phyloP scores from a whole-genome alignment of 345 rosid genomes.

The Ceriops decandra region DNA sequence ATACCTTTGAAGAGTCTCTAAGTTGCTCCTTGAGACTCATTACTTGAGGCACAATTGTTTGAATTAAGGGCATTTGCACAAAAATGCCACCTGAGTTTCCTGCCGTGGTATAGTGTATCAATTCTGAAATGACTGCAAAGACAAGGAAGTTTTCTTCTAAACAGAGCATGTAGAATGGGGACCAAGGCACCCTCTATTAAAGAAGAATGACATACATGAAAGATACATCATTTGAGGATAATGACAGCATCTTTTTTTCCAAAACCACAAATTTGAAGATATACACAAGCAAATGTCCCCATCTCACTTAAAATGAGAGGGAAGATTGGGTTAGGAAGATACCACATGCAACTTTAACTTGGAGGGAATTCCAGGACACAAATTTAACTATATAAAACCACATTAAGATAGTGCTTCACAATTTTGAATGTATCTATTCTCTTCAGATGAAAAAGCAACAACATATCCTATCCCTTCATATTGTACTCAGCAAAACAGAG shows the following conservation, averaged over 20 bases:
- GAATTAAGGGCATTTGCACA: conserved; percentile 83
- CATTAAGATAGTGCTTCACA: no score
- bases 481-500: no score
- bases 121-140: conserved; percentile 80
- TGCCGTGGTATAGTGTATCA: conserved; percentile 83
- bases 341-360: neutral
- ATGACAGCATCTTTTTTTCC: conserved; percentile 1
- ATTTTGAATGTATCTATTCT: no score
- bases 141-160: conserved; percentile 12
- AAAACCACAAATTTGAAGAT: neutral
- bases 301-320: neutral
- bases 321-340: neutral
- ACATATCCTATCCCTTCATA: no score
- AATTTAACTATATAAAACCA: no score
- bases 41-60: conserved; percentile 87
- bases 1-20: conserved; percentile 85
- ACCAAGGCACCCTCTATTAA: neutral
- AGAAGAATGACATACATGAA: neutral
- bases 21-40: conserved; percentile 78
- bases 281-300: neutral
- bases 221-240: neutral
- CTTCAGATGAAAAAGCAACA: no score
- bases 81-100: conserved; percentile 72
- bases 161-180: neutral
- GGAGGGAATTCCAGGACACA: no score